phyloP scores from a whole-genome alignment of 2,329 filamentous ascomycete genomes.

The Fusarium metavorans region DNA sequence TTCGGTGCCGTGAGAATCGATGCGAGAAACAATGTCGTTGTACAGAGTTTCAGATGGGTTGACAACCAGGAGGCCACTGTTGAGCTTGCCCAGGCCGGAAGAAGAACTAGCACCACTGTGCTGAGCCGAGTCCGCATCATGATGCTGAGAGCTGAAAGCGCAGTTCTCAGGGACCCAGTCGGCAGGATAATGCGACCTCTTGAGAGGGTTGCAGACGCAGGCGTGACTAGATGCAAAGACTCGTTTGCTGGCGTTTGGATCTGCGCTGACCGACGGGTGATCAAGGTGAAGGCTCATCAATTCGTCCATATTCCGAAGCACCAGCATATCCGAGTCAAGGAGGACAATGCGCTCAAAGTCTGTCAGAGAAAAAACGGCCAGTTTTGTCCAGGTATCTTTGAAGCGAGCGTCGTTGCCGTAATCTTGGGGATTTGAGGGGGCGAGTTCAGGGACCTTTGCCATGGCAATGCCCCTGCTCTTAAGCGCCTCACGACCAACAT shows the following conservation, averaged over 20 bases:
- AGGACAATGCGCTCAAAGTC: constrained; percentile 16
- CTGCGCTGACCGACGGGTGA: rapidly evolving
- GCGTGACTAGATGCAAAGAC: constrained; percentile 29
- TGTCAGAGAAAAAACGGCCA: constrained; percentile 4
- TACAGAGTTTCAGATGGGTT: constrained; percentile 5
- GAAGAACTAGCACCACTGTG: neutral
- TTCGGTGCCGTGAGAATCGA: neutral
- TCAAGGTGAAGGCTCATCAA: constrained; percentile 19
- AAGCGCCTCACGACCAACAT: neutral
- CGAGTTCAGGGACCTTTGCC: neutral
- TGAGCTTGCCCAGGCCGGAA: constrained; percentile 1
- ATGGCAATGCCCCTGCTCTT: neutral
- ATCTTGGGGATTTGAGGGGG: neutral
- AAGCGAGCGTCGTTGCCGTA: constrained; percentile 8
- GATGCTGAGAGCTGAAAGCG: constrained; percentile 16
- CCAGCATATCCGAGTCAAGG: constrained; percentile 19
- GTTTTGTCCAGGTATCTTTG: constrained; percentile 1
- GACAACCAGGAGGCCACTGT: constrained; percentile 22
- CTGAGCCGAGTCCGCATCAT: neutral
- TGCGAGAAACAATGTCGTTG: neutral
- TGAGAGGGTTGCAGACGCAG: constrained; percentile 19
- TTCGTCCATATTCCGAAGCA: constrained; percentile 20
- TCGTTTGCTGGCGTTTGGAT: rapidly evolving
- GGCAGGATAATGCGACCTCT: constrained; percentile 10
- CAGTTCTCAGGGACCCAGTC: constrained; percentile 20